Evolutionary conservation across 306 rosid species (phyloP), one percentile per base, ranked within the genome.

Genomic region (Comarum palustre): DNA sequence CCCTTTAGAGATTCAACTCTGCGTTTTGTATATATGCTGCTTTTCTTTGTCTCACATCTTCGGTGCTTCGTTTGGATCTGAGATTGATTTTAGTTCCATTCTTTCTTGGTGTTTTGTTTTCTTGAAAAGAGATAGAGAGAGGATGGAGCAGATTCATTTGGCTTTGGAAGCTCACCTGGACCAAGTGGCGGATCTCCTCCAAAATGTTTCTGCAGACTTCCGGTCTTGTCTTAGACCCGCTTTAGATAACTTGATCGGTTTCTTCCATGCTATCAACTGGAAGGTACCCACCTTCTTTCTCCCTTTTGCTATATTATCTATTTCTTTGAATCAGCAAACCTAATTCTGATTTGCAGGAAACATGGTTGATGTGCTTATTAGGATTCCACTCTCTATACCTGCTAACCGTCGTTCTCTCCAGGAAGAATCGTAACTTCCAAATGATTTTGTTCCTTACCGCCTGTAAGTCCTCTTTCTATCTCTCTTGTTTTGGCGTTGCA

Each of bases 191-290:
- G 96, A 94, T 84, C 90, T 94, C 31, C 59, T 94, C 74, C 91
- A 89, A 77, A 88, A 85, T 69, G 22, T 94, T 51, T 88, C 97
- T 38, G 78, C 86, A 0, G 98, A 94, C 42, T 86, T 94, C 80
- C 95, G 95, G 73, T 31, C 85, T 32, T 88, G 86, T 72, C 73
- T 94, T 9, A 82, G 79, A 20, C 98, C 97, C 12, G 97, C 97
- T 24, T 63, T 71, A 3, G 97, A 94, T 22, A 91, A 87, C 57
- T 91, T 94, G 59, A 32, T 91, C 7, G 97, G 97, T 4, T 94
- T 94, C 82, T 94, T 94, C 80, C 92, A 91, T 65, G 92, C 98
- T 58, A 84, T 94, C 76, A 85, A 91, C 81, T 94, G 98, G 97
- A 89, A 85, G 97, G 98, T 91, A 8, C 47, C 41, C 22, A 2